Base-by-base conservation (phyloP, 139 green algal genomes). In the Trebouxia sp. region DNA sequence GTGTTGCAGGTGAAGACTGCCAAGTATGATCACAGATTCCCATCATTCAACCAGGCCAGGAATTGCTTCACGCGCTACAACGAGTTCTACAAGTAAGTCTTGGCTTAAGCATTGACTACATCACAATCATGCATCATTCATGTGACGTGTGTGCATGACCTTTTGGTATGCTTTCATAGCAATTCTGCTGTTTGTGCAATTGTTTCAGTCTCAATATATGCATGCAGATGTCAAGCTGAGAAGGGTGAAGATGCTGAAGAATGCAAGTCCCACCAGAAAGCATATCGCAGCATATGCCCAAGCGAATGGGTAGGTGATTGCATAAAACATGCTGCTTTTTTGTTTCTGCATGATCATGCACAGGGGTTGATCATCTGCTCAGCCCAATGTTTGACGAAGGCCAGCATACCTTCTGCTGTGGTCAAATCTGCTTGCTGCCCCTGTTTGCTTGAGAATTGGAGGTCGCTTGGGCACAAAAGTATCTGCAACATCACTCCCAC, bases 31-130 rank as follows among this genome's bases (percentile, higher is more conserved):
- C 87, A 89, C 35, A 88, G 80, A 11, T 84, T 80, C 28, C 70
- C 80, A 4, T 65, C 70, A 28, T 76, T 65, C 39, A 80, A 84
- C 41, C 80, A 98, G 81, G 85, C 90, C 24, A 87, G 93, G 24
- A 90, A 96, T 80, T 98, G 94, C 89, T 97, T 94, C 87, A 96
- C 94, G 30, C 88, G 93, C 75, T 98, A 97, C 90, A 96, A 97
- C 66, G 94, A 98, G 88, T 97, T 75, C 41, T 58, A 87, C 83
- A 83, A 78, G 38, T 72, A 30, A 43, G 62, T 8, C n/a, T n/a
- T n/a, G n/a, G n/a, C n/a, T n/a, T n/a, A n/a, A n/a, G n/a, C n/a
- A n/a, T n/a, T n/a, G n/a, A n/a, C n/a, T n/a, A n/a, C n/a, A n/a
- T n/a, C n/a, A n/a, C n/a, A n/a, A n/a, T n/a, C n/a, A n/a, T n/a